Conservation (phyloP, 2,329 filamentous ascomycete species). For the Trichoderma gracile region DNA sequence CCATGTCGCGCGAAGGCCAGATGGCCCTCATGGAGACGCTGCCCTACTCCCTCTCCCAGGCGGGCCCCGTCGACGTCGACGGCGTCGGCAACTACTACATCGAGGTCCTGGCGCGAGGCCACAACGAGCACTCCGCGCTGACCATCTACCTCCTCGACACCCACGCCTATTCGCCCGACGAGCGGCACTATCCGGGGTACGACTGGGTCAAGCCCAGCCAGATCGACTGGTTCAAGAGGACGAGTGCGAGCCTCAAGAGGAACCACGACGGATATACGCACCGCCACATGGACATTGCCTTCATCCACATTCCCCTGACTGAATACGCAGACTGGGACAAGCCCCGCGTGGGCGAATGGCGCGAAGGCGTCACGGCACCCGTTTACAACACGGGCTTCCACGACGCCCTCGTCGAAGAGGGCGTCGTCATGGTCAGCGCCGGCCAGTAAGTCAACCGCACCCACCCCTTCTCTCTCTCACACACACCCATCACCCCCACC, state of each 20-base stretch:
- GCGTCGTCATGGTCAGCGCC: constrained; percentile 82
- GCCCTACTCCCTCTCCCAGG: constrained; percentile 83
- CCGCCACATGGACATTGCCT: constrained; percentile 92
- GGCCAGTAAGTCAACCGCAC: constrained; percentile 67
- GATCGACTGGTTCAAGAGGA: constrained; percentile 90
- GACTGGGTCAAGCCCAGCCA: constrained; percentile 96
- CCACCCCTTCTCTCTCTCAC: no score
- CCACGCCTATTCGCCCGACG: constrained; percentile 87
- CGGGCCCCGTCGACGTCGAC: constrained; percentile 80
- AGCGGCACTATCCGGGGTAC: constrained; percentile 85
- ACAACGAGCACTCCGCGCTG: constrained; percentile 81
- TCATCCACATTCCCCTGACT: constrained; percentile 94
- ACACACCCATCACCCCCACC: background rate
- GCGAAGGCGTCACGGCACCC: constrained; percentile 83
- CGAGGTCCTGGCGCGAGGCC: constrained; percentile 80
- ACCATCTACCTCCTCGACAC: constrained; percentile 96
- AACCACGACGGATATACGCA: constrained; percentile 83
- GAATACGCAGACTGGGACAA: constrained; percentile 72
- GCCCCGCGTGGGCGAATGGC: constrained; percentile 67
- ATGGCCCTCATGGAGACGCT: constrained; percentile 86
- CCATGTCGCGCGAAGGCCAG: constrained; percentile 71
- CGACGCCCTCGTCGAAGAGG: constrained; percentile 82
- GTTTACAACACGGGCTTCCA: constrained; percentile 90
- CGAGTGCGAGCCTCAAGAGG: constrained; percentile 70
- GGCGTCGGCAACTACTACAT: constrained; percentile 95